phyloP scores from a whole-genome alignment of 2,329 filamentous ascomycete species.

The Acephala macrosclerotiorum region DNA sequence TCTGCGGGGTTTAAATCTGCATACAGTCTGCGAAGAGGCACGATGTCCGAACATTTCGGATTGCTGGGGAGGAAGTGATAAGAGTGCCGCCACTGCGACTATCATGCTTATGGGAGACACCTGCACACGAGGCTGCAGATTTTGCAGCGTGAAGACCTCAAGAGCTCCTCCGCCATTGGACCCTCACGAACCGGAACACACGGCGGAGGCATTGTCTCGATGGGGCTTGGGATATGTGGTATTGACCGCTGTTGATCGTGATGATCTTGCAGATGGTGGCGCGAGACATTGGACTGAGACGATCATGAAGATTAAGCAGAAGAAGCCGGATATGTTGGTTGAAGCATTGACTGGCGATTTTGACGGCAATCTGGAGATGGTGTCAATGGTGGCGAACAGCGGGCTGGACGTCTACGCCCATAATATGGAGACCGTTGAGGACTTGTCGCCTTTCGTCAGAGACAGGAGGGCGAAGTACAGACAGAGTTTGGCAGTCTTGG shows the following conservation, averaged over 20 bases:
- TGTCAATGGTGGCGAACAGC: conserved; percentile 80
- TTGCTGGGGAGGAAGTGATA: conserved; percentile 93
- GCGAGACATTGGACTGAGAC: conserved; percentile 92
- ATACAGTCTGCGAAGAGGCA: conserved; percentile 98
- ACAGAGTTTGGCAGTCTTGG: conserved; percentile 81
- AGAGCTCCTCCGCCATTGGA: conserved; percentile 81
- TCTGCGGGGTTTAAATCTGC: conserved; percentile 84
- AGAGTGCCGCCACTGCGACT: conserved; percentile 91
- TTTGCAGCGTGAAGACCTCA: conserved; percentile 95
- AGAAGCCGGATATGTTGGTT: conserved; percentile 78
- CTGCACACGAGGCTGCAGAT: conserved; percentile 93
- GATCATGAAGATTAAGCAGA: conserved; percentile 90
- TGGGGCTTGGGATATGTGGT: conserved; percentile 98
- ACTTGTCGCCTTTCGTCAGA: conserved; percentile 85
- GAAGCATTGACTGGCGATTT: conserved; percentile 91
- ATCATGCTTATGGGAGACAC: conserved; percentile 99
- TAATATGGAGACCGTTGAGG: conserved; percentile 96
- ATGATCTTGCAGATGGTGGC: conserved; percentile 89
- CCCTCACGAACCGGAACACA: conserved; percentile 95
- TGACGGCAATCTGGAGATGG: conserved; percentile 85
- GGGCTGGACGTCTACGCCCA: conserved; percentile 97
- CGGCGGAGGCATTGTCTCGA: conserved; percentile 86
- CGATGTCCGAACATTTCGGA: conserved; percentile 97
- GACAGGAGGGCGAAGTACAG: conserved; percentile 90
- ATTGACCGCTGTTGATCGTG: conserved; percentile 90